Percentiles rank a stretch among this genome's conserved stretches.
phyloP scores from a whole-genome alignment of 805 yeast species.

The Yamadazyma phyllophila region DNA sequence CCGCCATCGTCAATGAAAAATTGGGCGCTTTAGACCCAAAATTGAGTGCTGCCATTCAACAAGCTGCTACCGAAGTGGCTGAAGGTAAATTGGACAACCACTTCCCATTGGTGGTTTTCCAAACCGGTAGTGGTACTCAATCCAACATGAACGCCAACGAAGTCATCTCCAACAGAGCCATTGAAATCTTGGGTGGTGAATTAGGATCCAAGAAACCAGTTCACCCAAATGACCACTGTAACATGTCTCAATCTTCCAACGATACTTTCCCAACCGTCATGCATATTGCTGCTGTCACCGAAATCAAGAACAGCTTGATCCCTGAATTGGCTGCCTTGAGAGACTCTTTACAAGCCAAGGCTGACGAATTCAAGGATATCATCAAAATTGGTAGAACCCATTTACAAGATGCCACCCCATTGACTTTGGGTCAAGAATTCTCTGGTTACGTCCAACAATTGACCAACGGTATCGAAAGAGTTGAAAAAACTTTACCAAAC shows the following conservation, averaged over 20 bases:
- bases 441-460: slow-evolving; percentile 94
- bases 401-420: slow-evolving; percentile 97
- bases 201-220: slow-evolving; percentile 91
- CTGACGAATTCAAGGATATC: slow-evolving; percentile 81
- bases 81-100: slow-evolving; percentile 90
- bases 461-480: slow-evolving; percentile 84
- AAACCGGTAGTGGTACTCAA: slow-evolving; percentile 98
- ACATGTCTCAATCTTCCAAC: slow-evolving; percentile 97
- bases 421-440: slow-evolving; percentile 97
- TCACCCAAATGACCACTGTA: slow-evolving; percentile 98
- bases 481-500: slow-evolving; percentile 72
- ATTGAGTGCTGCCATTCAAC: slow-evolving; percentile 78
- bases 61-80: slow-evolving; percentile 93
- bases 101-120: slow-evolving; percentile 98
- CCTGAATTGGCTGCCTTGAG: slow-evolving; percentile 80
- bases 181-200: slow-evolving; percentile 89
- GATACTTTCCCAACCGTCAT: slow-evolving; percentile 99
- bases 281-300: slow-evolving; percentile 98
- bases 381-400: slow-evolving; percentile 99
- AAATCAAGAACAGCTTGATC: slow-evolving; percentile 68
- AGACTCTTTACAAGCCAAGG: slow-evolving; percentile 72
- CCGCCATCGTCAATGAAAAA: slow-evolving; percentile 84
- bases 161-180: slow-evolving; percentile 97
- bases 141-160: slow-evolving; percentile 99
- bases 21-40: slow-evolving; percentile 82